These are phyloP conservation scores for Pleurotus djamor DNA, from an alignment of 768 basidiomycete species.

Conservation along the genomic window DNA sequence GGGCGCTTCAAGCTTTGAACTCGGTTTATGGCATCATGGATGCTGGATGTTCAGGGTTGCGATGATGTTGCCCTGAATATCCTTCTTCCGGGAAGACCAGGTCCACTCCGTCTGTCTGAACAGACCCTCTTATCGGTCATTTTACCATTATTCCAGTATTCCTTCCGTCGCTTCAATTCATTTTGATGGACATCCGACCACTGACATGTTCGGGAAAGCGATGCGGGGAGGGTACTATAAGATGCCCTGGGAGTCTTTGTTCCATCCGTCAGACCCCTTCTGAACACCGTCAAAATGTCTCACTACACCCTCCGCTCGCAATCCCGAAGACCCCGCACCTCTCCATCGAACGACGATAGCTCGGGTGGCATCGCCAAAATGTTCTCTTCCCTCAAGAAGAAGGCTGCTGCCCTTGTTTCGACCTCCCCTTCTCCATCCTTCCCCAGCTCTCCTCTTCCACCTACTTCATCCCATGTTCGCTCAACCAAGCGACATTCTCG, in stretches of 20 bases:
- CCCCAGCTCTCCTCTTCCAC: neutral
- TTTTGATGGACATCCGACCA: neutral
- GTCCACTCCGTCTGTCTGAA: slow-evolving; percentile 2
- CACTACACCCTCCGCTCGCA: neutral
- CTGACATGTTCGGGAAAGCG: neutral
- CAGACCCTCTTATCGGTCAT: neutral
- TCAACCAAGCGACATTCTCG: neutral
- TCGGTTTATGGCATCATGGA: neutral
- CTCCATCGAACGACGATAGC: neutral
- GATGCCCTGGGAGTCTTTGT: neutral
- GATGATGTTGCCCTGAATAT: neutral
- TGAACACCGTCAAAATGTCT: neutral
- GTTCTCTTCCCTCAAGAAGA: slow-evolving; percentile 6
- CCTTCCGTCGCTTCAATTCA: slow-evolving; percentile 1
- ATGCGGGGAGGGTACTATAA: neutral
- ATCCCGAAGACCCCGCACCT: neutral
- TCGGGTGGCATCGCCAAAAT: neutral
- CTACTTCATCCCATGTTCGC: neutral
- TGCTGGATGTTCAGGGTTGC: slow-evolving; percentile 2
- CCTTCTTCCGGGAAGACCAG: neutral
- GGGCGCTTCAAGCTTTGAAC: neutral
- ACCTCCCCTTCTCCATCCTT: neutral
- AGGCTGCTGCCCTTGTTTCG: neutral
- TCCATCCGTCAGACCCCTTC: neutral
- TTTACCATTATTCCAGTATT: neutral